Percentiles rank a stretch among this genome's conserved stretches.
Conservation (phyloP, 208 protist species). For the Vickermania ingenoplastis region DNA sequence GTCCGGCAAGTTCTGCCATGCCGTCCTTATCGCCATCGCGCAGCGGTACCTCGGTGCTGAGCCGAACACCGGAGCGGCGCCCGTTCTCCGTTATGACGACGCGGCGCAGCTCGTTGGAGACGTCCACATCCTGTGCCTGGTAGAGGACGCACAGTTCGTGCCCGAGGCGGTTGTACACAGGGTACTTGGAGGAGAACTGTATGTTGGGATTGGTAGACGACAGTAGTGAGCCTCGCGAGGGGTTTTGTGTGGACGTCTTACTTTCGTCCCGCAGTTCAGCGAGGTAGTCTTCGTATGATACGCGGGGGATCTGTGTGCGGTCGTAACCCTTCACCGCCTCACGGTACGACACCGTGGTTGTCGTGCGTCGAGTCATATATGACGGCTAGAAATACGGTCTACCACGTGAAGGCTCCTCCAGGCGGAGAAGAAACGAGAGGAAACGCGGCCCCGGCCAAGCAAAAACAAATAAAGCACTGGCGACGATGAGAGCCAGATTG, state of each 20-base stretch:
- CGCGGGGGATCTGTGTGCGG: conserved; percentile 50
- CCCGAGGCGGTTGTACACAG: conserved; percentile 57
- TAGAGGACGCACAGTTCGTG: conserved; percentile 70
- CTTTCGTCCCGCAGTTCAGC: conserved; percentile 43
- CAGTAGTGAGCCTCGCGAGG: conserved; percentile 27
- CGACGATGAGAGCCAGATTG: no score
- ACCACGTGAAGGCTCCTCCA: no score
- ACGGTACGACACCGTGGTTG: conserved; percentile 25
- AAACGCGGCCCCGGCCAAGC: no score
- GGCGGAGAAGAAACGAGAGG: no score
- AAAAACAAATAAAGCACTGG: no score
- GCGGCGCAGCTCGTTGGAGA: conserved; percentile 50
- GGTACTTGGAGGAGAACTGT: conserved; percentile 62
- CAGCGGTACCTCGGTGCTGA: conserved; percentile 41
- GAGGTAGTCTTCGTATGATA: conserved; percentile 55
- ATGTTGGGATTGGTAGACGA: conserved; percentile 52
- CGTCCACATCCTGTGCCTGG: conserved; percentile 67
- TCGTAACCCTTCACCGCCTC: conserved; percentile 68
- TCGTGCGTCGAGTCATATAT: no score
- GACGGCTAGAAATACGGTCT: no score
- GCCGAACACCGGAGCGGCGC: conserved; percentile 52
- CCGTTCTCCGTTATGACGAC: conserved; percentile 13
- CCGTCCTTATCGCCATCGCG: background rate
- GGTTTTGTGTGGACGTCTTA: background rate
- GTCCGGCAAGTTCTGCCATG: background rate